A percentile compares a stretch with the other conserved stretches of the same genome.
Evolutionary conservation across 2,329 filamentous ascomycete species (phyloP).

Genomic region (Colletotrichum musicola): DNA sequence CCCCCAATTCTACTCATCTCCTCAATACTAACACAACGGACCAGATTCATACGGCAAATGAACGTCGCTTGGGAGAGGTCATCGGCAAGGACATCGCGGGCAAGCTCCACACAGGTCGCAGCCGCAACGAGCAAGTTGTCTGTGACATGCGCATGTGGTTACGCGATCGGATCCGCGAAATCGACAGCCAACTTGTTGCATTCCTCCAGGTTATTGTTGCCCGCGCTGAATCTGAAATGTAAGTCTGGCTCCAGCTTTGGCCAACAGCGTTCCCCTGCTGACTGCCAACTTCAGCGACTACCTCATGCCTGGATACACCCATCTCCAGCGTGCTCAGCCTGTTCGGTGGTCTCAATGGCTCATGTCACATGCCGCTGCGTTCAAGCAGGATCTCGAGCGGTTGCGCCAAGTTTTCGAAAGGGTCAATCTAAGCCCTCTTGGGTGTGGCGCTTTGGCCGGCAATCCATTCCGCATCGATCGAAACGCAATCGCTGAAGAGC

Average conservation of each 20-base stretch:
- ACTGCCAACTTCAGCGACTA: constrained; percentile 43
- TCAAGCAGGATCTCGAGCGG: constrained; percentile 45
- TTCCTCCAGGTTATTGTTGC: constrained; percentile 43
- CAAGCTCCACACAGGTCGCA: constrained; percentile 78
- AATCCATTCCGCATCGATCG: constrained; percentile 49
- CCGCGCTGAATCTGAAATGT: constrained; percentile 46
- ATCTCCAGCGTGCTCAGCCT: constrained; percentile 44
- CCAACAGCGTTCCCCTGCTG: constrained; percentile 38
- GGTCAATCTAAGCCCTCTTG: constrained; percentile 45
- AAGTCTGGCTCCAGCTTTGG: constrained; percentile 41
- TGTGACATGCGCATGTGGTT: constrained; percentile 79
- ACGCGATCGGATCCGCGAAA: constrained; percentile 43
- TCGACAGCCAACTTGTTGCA: constrained; percentile 43
- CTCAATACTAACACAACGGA: constrained; percentile 46
- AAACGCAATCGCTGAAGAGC: constrained; percentile 63
- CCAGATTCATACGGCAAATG: constrained; percentile 68
- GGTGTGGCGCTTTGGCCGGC: constrained; percentile 43
- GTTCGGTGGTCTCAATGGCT: constrained; percentile 44
- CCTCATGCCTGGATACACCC: constrained; percentile 47
- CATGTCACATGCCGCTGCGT: constrained; percentile 42
- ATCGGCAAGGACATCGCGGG: constrained; percentile 78
- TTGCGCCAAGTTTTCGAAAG: constrained; percentile 42
- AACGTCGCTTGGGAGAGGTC: constrained; percentile 73
- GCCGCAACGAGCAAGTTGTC: constrained; percentile 80
- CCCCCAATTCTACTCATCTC: constrained; percentile 4